Evolutionary conservation across 192 early-diverging fungal genomes (phyloP).

Genomic region (Glomus cerebriforme): DNA sequence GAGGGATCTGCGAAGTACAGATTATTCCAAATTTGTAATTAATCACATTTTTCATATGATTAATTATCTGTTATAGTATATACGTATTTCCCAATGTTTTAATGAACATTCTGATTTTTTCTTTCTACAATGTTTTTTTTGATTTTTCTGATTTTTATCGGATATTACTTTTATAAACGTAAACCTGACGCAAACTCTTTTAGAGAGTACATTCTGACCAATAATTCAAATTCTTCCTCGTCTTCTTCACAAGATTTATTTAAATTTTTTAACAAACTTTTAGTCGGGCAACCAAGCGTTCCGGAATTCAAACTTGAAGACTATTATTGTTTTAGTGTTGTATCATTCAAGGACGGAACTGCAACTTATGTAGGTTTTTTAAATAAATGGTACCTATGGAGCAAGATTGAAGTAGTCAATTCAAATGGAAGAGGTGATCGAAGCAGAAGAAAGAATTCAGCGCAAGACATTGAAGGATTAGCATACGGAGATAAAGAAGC

Average conservation of each 20-base stretch:
- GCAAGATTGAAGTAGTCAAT: slow-evolving; percentile 36
- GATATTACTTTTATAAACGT: background rate
- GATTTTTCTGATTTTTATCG: background rate
- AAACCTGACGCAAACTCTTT: background rate
- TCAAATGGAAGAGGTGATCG: background rate
- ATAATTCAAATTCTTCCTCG: background rate
- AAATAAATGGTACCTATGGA: slow-evolving; percentile 40
- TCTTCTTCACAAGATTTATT: background rate
- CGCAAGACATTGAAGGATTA: slow-evolving; percentile 30
- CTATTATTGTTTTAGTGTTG: slow-evolving; percentile 41
- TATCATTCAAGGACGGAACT: slow-evolving; percentile 36
- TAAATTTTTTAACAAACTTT: slow-evolving; percentile 26
- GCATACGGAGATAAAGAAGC: slow-evolving; percentile 36
- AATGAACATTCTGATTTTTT: too few species aligned
- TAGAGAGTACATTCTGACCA: background rate
- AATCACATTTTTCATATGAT: too few species aligned
- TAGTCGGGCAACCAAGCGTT: slow-evolving; percentile 34
- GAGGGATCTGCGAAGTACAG: too few species aligned
- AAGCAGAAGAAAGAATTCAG: background rate
- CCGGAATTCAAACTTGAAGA: slow-evolving; percentile 41
- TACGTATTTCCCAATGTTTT: too few species aligned
- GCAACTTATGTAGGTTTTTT: slow-evolving; percentile 42
- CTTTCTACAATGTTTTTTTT: background rate
- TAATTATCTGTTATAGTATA: too few species aligned
- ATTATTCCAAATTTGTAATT: too few species aligned